Evolutionary conservation across 2,329 filamentous ascomycete genomes (phyloP), one percentile per base, ranked within the genome.

Genomic region (Lachnellula occidentalis): DNA sequence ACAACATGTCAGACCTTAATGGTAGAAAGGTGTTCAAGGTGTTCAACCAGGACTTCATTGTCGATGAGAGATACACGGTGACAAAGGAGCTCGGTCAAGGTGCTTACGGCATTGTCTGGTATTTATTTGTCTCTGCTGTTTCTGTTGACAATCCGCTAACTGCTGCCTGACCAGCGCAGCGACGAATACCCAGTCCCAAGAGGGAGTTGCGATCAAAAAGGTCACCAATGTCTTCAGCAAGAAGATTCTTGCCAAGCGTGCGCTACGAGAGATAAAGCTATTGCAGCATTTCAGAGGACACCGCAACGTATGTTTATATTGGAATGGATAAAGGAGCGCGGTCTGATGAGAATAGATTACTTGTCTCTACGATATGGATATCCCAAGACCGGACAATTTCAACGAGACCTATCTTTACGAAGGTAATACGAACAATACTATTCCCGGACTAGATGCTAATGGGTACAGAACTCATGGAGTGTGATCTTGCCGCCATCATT

Each of bases 151-250:
- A 63, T 64, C 50, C 59, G 53, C 62, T 64, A 50, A 60, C 60
- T 61, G 36, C 42, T 31, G 31, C 22, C 43, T 45, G 15, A 14
- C 17, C 71, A 96, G 92, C 74, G 92, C 94, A 57, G 94, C 94
- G 53, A 89, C 90, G 63, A 96, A 97, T 79, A 86, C 85, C 70
- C 85, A 91, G 72, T 95, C 88, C 34, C 87, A 85, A 68, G 94
- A 99, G 71, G 92, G 92, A 41, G 92, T 99, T 60, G 94, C 94
- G 67, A 94, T 99, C 79, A 99, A 99, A 77, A 99, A 99, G 76
- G 90, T 99, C 72, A 99, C 94, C 78, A 99, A 99, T 88, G 92
- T 99, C 67, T 99, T 99, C 76, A 96, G 91, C 82, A 99, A 99
- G 78, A 97, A 97, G 84, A 99, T 99, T 66, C 81, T 99, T 64